Evolutionary conservation across 306 rosid species (phyloP).

Genomic region (Cicer pinnatifidum): DNA sequence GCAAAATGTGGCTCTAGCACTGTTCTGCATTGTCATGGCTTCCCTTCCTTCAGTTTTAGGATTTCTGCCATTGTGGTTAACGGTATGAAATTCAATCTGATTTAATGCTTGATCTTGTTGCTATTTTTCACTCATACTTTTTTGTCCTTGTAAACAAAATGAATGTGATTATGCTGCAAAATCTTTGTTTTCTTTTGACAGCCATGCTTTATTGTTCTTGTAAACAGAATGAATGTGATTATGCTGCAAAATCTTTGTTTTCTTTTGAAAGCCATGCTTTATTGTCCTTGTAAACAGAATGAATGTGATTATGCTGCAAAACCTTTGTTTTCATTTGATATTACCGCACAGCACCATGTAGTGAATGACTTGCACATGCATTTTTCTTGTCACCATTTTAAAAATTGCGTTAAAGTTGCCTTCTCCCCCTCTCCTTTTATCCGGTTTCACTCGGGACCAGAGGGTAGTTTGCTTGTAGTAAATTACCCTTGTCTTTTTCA

Average conservation of each 20-base stretch:
- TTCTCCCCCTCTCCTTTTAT: not conserved
- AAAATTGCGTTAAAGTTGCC: not conserved
- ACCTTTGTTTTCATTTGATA: conserved; percentile 27
- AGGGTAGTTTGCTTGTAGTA: not conserved
- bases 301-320: conserved; percentile 25
- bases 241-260: conserved; percentile 1
- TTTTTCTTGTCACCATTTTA: conserved; percentile 15
- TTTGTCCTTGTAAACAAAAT: not conserved
- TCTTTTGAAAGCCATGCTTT: conserved; percentile 8
- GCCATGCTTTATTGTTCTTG: conserved; percentile 4
- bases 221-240: conserved; percentile 3
- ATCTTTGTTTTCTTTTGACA: not conserved
- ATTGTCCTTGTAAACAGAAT: conserved; percentile 12
- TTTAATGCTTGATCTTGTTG: conserved; percentile 31
- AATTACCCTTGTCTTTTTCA: not conserved
- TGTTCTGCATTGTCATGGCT: conserved; percentile 77
- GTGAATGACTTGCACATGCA: conserved; percentile 1
- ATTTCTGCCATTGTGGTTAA: conserved; percentile 89
- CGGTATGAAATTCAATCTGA: conserved; percentile 63
- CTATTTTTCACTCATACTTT: conserved; percentile 9
- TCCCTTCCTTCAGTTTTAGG: conserved; percentile 96
- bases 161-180: conserved; percentile 7
- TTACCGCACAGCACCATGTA: not conserved
- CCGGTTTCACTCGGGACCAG: not conserved
- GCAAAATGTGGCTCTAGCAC: conserved; percentile 91